These are phyloP conservation scores for Friedmanniomyces simplex DNA, from an alignment of 495 filamentous ascomycete genomes.

Conservation along the genomic window DNA sequence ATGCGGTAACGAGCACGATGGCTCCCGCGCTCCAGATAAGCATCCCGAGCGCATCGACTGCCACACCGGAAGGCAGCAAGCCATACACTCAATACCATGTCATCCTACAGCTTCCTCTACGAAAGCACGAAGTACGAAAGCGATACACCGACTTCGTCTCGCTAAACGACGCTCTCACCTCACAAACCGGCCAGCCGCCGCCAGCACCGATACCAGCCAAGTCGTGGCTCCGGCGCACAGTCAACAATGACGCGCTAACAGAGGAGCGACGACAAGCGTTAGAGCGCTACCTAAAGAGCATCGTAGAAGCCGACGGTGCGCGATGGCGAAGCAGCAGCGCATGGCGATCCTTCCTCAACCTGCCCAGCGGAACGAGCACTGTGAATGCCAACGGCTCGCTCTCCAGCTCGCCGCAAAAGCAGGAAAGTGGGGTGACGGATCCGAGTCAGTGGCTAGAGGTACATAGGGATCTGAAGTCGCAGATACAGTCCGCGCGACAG, in stretches of 20 bases:
- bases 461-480: constrained; percentile 68
- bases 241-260: constrained; percentile 63
- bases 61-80: constrained; percentile 39
- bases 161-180: constrained; percentile 60
- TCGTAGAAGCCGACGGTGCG: constrained; percentile 63
- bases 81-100: constrained; percentile 91
- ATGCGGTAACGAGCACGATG: constrained; percentile 39
- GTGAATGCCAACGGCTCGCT: constrained; percentile 19
- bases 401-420: not conserved
- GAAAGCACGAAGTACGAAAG: constrained; percentile 77
- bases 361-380: constrained; percentile 38
- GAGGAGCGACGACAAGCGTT: constrained; percentile 67
- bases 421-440: constrained; percentile 40
- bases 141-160: constrained; percentile 86
- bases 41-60: constrained; percentile 63
- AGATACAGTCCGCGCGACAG: constrained; percentile 71
- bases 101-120: constrained; percentile 73
- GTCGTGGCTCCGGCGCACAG: constrained; percentile 75
- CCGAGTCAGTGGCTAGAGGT: constrained; percentile 79
- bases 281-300: constrained; percentile 70
- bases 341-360: constrained; percentile 80
- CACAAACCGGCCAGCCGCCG: constrained; percentile 50
- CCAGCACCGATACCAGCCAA: constrained; percentile 66
- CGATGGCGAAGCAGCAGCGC: constrained; percentile 77
- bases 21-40: constrained; percentile 67